These are phyloP conservation scores for Penicillium digitatum DNA, from an alignment of 2,329 filamentous ascomycete species.

Conservation along the genomic window DNA sequence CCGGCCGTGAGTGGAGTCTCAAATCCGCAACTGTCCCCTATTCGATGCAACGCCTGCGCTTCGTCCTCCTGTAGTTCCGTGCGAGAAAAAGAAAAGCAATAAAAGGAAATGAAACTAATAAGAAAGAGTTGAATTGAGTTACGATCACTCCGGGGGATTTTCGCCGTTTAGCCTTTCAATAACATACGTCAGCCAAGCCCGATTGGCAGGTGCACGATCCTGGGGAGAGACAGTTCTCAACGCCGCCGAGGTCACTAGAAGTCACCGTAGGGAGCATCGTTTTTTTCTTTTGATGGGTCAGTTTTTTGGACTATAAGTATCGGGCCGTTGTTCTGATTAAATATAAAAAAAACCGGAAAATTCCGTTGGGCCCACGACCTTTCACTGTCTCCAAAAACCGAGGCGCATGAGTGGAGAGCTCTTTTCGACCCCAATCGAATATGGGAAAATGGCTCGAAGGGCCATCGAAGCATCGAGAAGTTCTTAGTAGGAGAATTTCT, in stretches of 20 bases:
- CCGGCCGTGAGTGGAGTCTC: conserved; percentile 9
- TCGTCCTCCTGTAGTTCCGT: conserved; percentile 26
- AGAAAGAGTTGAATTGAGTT: conserved; percentile 5
- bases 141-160: conserved; percentile 33
- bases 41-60: conserved; percentile 17
- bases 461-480: conserved; percentile 13
- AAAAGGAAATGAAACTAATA: background rate
- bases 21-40: conserved; percentile 2
- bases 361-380: background rate
- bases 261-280: background rate
- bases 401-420: conserved; percentile 8
- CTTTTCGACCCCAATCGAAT: background rate
- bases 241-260: conserved; percentile 1
- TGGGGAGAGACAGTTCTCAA: background rate
- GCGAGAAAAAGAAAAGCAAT: conserved; percentile 7
- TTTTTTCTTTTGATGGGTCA: background rate
- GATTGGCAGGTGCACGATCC: conserved; percentile 8
- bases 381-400: background rate
- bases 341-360: background rate
- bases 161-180: conserved; percentile 22
- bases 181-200: conserved; percentile 30
- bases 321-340: background rate
- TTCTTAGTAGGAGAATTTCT: background rate
- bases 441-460: conserved; percentile 3
- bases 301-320: background rate